Evolutionary conservation across 2,329 filamentous ascomycete genomes (phyloP), one percentile per base, ranked within the genome.

Genomic region (Cryphonectria naterciae): DNA sequence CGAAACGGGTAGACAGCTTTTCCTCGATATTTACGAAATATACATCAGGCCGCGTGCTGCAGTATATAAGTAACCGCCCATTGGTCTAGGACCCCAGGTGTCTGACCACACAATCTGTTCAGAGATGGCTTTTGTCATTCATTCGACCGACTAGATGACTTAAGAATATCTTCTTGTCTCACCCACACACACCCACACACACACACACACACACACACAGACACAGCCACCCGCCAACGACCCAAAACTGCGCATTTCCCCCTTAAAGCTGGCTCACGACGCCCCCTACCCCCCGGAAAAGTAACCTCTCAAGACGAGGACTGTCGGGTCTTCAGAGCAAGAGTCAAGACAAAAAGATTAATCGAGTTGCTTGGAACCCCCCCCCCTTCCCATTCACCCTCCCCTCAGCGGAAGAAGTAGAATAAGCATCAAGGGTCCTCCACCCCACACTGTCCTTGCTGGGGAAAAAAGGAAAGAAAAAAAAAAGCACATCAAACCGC

Each of bases 121-220:
- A 61, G 22, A 43, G 60, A 60, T 37, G 65, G 35, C n/a, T 41
- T 32, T 32, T 25, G 43, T 58, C 65, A 58, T 32, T 41, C 28
- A 22, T 56, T 58, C 32, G 65, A 41, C 22, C 58, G 37, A 41
- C 22, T 67, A 25, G n/a, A 58, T 19, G 35, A 28, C 65, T 25
- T 4, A 43, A 43, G 35, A 39, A 19, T 25, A 37, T n/a, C 32
- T 8, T 39, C 32, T 61, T 7, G 15, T 28, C 15, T 32, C 28
- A 11, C n/a, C 49, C 19, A 11, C 49, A 10, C 46, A n/a, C 22
- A 22, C 46, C 7, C 49, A n/a, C 37, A 39, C 37, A 39, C 37
- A 10, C 37, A 39, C 37, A 39, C 37, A 39, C 10, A 11, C 10
- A 1, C 37, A 39, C 10, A 39, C 37, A 39, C 37, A 39, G 10